A percentile compares a stretch with the other conserved stretches of the same genome.
Evolutionary conservation across 1,284 basidiomycete species (phyloP).

Genomic region (Acaromyces ingoldii): DNA sequence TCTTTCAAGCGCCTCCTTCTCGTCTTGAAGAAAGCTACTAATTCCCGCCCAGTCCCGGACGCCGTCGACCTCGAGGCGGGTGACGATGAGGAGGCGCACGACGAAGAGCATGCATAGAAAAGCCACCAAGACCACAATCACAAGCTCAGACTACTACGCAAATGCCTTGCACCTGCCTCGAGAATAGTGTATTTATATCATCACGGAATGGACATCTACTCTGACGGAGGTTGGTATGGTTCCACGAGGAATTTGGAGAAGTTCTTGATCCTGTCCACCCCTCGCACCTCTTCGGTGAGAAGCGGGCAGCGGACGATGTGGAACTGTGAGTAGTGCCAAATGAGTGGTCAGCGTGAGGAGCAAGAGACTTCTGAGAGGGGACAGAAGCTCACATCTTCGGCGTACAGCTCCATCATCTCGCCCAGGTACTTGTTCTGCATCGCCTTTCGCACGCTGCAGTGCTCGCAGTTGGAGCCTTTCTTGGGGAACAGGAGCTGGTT

Average conservation of each 20-base stretch:
- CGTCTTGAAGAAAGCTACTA: no score
- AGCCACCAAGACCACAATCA: no score
- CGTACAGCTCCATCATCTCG: constrained; percentile 50
- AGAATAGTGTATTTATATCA: no score
- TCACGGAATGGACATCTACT: no score
- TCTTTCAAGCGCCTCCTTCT: no score
- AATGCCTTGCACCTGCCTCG: no score
- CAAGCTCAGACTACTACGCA: no score
- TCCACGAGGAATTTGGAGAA: constrained; percentile 41
- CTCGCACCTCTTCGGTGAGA: constrained; percentile 92
- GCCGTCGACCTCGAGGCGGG: no score
- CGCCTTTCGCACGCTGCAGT: constrained; percentile 85
- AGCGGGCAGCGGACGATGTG: constrained; percentile 52
- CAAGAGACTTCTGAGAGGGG: no score
- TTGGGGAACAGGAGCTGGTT: constrained; percentile 95
- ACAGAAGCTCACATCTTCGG: constrained; percentile 59
- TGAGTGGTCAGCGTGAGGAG: neutral
- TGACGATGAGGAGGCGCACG: no score
- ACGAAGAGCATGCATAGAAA: no score
- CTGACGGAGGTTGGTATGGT: constrained; percentile 33
- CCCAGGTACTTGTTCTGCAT: constrained; percentile 72
- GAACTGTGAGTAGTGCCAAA: neutral
- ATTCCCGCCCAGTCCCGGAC: no score
- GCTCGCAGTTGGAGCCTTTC: constrained; percentile 82
- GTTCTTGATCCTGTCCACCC: constrained; percentile 82